phyloP scores from a whole-genome alignment of 768 basidiomycete genomes.

The Calocera viscosa region DNA sequence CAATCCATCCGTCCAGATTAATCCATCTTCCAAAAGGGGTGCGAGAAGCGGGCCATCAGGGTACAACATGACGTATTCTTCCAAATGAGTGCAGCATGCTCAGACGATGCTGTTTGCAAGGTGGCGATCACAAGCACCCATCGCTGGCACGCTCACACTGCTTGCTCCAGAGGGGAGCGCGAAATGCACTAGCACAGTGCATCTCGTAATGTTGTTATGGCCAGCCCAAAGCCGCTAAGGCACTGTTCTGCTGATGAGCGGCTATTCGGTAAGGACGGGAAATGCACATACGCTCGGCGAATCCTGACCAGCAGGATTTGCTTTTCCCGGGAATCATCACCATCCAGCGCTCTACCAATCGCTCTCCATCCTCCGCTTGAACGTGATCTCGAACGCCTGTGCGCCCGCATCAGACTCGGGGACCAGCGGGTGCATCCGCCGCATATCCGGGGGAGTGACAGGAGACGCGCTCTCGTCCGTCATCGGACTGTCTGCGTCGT shows the following conservation, averaged over 20 bases:
- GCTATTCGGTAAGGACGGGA: no score
- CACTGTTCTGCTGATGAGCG: no score
- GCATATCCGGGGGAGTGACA: background rate
- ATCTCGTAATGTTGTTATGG: no score
- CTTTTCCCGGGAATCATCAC: background rate
- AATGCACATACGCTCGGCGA: background rate
- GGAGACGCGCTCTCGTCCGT: conserved; percentile 1
- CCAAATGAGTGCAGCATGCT: no score
- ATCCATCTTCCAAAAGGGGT: background rate
- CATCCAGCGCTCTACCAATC: background rate
- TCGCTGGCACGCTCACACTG: no score
- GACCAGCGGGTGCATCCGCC: background rate
- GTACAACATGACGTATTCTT: background rate
- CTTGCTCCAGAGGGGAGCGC: no score
- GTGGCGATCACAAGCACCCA: background rate
- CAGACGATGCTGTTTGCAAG: background rate
- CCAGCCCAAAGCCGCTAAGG: no score
- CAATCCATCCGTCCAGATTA: background rate
- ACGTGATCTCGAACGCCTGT: conserved; percentile 1
- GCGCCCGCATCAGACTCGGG: background rate
- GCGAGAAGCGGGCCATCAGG: background rate
- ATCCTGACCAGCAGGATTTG: background rate
- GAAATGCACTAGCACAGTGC: no score
- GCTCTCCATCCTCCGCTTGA: background rate
- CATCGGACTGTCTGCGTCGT: background rate